Evolutionary conservation across 371 early-diverging fungal genomes (phyloP).

Genomic region (Caulochytrium protostelioides): DNA sequence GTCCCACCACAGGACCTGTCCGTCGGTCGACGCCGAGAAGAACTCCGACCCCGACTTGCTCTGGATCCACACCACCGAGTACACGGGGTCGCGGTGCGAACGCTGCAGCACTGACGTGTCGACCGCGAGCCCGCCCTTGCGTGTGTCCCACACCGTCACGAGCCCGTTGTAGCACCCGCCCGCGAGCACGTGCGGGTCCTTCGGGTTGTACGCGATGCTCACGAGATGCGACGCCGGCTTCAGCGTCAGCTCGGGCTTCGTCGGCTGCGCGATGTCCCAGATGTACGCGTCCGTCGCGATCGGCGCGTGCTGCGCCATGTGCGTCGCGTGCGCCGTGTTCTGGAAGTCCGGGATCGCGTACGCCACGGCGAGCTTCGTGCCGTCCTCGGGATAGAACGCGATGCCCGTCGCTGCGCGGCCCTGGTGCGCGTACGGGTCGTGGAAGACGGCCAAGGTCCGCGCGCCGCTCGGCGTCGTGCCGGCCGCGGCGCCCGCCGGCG

Average conservation of each 20-base stretch:
- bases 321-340: conserved; percentile 17
- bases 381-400: conserved; percentile 35
- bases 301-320: too few relatives aligned
- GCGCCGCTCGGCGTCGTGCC: too few relatives aligned
- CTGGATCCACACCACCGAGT: conserved; percentile 28
- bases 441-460: too few relatives aligned
- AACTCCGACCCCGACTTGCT: conserved; percentile 34
- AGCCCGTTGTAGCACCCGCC: conserved; percentile 33
- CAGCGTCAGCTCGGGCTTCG: conserved; percentile 24
- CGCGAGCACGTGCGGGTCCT: conserved; percentile 32
- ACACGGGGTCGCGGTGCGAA: conserved; percentile 29
- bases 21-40: conserved; percentile 32
- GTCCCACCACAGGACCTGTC: conserved; percentile 35
- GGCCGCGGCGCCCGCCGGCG: too few relatives aligned
- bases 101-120: conserved; percentile 25
- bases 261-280: conserved; percentile 36
- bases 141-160: conserved; percentile 30
- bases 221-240: conserved; percentile 23
- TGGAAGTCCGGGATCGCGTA: conserved; percentile 30
- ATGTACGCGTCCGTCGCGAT: conserved; percentile 29
- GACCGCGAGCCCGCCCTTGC: conserved; percentile 29
- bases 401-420: conserved; percentile 23
- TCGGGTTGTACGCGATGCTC: conserved; percentile 32
- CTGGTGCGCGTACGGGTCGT: neutral
- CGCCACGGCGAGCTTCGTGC: conserved; percentile 31